Base-by-base conservation (phyloP, 768 basidiomycete genomes). In the Lactarius deliciosus region DNA sequence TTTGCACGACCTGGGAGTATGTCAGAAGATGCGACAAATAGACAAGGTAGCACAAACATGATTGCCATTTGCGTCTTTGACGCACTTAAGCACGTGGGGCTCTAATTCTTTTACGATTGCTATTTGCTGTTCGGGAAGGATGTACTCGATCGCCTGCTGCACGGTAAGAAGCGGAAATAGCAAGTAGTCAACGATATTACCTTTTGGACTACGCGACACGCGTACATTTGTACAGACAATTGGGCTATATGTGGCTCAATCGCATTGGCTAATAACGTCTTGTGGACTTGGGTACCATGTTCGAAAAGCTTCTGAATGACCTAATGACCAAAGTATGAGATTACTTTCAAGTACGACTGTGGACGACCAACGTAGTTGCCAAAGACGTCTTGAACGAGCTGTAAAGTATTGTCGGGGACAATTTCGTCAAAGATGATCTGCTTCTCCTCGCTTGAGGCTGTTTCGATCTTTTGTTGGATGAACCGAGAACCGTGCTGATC, bases 401-500 rank as follows among this genome's bases (percentile, higher is more conserved):
- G 84, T 57, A 94, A 76, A 5, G 86, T 82, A 72, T 89, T 86
- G 53, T 83, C 76, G 28, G 94, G 92, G 25, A 92, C 83, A 71
- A 98, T 91, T 78, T 98, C 96, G 58, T 91, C 87, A 68, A 94
- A 97, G 43, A 96, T 82, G 40, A 80, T 75, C 70, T 91, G 85
- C 74, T 86, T 89, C 72, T 94, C 94, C 66, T 93, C 92, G 45
- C 81, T 81, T n/a, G 85, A 82, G 6, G 93, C 90, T 2, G 78
- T 79, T 74, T 91, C 88, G 50, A 98, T 81, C 73, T 90, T 89
- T 72, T 91, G 87, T 75, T 98, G 96, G 68, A 99, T 95, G 76
- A 98, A 94, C 10, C 96, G 87, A n/a, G 95, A 97, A n/a, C 95
- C 96, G 69, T 96, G 91, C 74, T 97, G 96, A 76, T 98, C 96